A percentile compares a stretch with the other conserved stretches of the same genome.
These are phyloP conservation scores for Coniferiporia sulphurascens DNA, from an alignment of 1,284 basidiomycete species.

Conservation along the genomic window DNA sequence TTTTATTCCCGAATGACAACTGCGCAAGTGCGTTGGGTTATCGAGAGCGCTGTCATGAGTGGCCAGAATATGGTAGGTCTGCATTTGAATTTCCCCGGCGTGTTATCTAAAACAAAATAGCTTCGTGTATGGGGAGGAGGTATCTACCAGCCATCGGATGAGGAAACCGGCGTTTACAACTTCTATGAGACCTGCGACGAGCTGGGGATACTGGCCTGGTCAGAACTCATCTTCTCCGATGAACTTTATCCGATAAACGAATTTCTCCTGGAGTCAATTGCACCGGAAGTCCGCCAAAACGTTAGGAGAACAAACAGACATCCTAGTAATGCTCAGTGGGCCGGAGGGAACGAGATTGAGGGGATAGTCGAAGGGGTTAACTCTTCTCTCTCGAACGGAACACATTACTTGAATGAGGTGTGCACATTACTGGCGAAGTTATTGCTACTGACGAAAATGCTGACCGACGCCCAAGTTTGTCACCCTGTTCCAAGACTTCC, in stretches of 20 bases:
- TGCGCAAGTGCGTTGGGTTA: constrained; percentile 49
- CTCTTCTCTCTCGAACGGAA: constrained; percentile 33
- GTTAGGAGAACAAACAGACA: constrained; percentile 51
- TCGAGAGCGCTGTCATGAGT: constrained; percentile 49
- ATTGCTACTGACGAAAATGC: neutral
- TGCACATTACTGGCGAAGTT: constrained; percentile 12
- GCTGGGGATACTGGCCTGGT: constrained; percentile 60
- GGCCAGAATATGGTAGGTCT: constrained; percentile 54
- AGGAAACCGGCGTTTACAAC: constrained; percentile 46
- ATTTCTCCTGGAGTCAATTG: constrained; percentile 47
- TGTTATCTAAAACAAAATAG: constrained; percentile 26
- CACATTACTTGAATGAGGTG: constrained; percentile 48
- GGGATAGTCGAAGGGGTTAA: constrained; percentile 43
- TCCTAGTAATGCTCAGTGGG: constrained; percentile 57
- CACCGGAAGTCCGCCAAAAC: constrained; percentile 55
- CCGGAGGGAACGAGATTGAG: constrained; percentile 59
- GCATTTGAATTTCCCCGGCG: neutral
- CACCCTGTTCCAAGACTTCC: constrained; percentile 47
- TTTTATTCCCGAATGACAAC: constrained; percentile 50
- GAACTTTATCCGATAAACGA: constrained; percentile 51
- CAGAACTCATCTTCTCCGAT: constrained; percentile 61
- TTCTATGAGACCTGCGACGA: constrained; percentile 60
- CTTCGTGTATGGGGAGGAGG: constrained; percentile 58
- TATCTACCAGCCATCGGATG: constrained; percentile 43
- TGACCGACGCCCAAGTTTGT: constrained; percentile 35